Conservation (phyloP, 805 yeast species). For the Ogataea siamensis region DNA sequence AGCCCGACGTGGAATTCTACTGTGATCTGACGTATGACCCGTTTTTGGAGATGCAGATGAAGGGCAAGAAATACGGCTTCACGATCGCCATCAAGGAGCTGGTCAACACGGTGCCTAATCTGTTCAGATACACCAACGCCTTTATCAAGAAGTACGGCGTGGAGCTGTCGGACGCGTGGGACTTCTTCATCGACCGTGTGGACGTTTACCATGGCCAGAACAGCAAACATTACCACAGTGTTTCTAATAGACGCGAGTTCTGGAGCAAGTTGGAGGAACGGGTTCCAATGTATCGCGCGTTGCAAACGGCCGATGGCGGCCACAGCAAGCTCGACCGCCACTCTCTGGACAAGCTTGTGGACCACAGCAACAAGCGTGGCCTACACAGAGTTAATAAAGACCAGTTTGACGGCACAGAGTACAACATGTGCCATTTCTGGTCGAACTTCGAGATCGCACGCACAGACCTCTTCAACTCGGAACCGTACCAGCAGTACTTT, state of each 20-base stretch:
- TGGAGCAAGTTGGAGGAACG: constrained; percentile 27
- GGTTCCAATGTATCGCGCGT: constrained; percentile 28
- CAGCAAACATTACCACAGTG: constrained; percentile 30
- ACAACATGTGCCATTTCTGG: constrained; percentile 87
- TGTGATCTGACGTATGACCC: constrained; percentile 95
- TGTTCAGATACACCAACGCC: constrained; percentile 69
- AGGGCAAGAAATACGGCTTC: constrained; percentile 78
- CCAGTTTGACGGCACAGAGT: constrained; percentile 62
- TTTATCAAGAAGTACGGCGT: constrained; percentile 52
- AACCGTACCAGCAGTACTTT: constrained; percentile 65
- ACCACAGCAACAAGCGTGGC: constrained; percentile 35
- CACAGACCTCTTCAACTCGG: constrained; percentile 68
- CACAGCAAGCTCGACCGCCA: constrained; percentile 29
- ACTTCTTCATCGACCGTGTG: constrained; percentile 50
- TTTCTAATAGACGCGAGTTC: constrained; percentile 26
- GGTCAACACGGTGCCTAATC: constrained; percentile 75
- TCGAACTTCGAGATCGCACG: constrained; percentile 90
- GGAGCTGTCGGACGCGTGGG: constrained; percentile 65
- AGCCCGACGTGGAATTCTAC: constrained; percentile 85
- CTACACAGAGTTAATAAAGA: constrained; percentile 44
- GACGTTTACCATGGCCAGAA: constrained; percentile 36
- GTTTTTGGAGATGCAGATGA: constrained; percentile 70
- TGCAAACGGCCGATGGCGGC: constrained; percentile 13
- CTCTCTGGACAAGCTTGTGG: constrained; percentile 38
- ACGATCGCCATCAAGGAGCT: constrained; percentile 77